Percentiles rank a stretch among this genome's conserved stretches.
phyloP scores from a whole-genome alignment of 192 early-diverging fungal genomes.

The Entomortierella lignicola region DNA sequence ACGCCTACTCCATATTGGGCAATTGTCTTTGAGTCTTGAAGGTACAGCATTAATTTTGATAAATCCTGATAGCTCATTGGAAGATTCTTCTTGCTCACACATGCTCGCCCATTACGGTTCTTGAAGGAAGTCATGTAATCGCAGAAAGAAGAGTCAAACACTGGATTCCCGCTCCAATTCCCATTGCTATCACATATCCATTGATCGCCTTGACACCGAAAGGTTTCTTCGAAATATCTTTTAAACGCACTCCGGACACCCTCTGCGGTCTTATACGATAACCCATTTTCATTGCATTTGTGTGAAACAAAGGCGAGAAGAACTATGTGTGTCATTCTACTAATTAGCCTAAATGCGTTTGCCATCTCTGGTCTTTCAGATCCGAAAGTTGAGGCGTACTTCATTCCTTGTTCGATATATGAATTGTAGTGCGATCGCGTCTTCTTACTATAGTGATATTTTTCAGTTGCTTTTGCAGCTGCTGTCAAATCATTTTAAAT shows the following conservation, averaged over 20 bases:
- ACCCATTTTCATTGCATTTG: slow-evolving; percentile 4
- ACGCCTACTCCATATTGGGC: neutral
- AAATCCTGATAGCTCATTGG: neutral
- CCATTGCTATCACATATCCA: slow-evolving; percentile 7
- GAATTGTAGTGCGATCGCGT: no score
- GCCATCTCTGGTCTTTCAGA: neutral
- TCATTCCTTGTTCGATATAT: neutral
- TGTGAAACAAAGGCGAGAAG: slow-evolving; percentile 15
- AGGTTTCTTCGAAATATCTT: slow-evolving; percentile 14
- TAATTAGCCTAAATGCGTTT: neutral
- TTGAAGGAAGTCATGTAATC: slow-evolving; percentile 9
- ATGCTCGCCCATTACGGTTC: slow-evolving; percentile 1
- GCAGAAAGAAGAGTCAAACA: slow-evolving; percentile 6
- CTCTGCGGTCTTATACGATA: slow-evolving; percentile 18
- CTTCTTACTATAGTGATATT: no score
- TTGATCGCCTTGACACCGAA: slow-evolving; percentile 12
- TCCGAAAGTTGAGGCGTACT: neutral
- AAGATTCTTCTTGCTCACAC: slow-evolving; percentile 3
- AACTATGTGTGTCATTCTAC: neutral
- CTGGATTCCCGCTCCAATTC: slow-evolving; percentile 11
- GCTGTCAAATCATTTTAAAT: no score
- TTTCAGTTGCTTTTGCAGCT: no score
- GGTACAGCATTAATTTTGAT: slow-evolving; percentile 13
- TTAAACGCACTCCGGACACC: slow-evolving; percentile 20
- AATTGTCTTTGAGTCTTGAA: slow-evolving; percentile 1